Base-by-base conservation (phyloP, 2,329 filamentous ascomycete genomes). In the Scleromitrula shiraiana region DNA sequence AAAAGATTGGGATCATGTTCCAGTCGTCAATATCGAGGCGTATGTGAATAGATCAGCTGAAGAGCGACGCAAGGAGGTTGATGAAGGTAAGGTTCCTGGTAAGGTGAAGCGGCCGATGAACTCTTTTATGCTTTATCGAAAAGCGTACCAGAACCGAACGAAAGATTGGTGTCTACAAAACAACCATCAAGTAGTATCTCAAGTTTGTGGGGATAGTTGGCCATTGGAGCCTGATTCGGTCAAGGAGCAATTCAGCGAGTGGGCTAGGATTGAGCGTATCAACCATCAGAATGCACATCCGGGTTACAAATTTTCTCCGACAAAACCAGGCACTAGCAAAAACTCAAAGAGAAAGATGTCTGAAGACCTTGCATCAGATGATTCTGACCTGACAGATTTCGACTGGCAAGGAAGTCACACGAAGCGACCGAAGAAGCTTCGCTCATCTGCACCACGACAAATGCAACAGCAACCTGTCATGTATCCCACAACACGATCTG, bases 121-220 rank as follows among this genome's bases (percentile, higher is more conserved):
- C 66, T 91, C 88, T 1, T 98, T 97, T 70, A 95, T 98, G 85
- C 73, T 98, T 42, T 98, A 98, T 66, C 84, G 93, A 35, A 95
- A 93, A 56, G 88, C 88, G 6, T 96, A 88, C 63, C 87, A 94
- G 51, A 86, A 93, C 53, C 76, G 89, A 26, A 88, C 87, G 50
- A 95, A 95, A 67, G 74, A 78, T 43, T 87, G 82, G 73, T 87
- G 85, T 58, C 72, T 79, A 12, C 82, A 93, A 59, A 91, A 93
- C 66, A 96, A 97, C 68, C 91, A 98, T 65, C 91, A 98, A 65
- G 73, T 93, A 29, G 85, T 97, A 22, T 97, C 91, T 2, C 80
- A 82, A 38, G 80, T 93, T n/a, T 88, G 88, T 49, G 93, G 90
- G 23, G 73, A 80, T 47, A 91, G 87, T 61, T 98, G 93, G 93